These are phyloP conservation scores for Scopulariopsis brevicaulis DNA, from an alignment of 2,329 filamentous ascomycete species.

Conservation along the genomic window DNA sequence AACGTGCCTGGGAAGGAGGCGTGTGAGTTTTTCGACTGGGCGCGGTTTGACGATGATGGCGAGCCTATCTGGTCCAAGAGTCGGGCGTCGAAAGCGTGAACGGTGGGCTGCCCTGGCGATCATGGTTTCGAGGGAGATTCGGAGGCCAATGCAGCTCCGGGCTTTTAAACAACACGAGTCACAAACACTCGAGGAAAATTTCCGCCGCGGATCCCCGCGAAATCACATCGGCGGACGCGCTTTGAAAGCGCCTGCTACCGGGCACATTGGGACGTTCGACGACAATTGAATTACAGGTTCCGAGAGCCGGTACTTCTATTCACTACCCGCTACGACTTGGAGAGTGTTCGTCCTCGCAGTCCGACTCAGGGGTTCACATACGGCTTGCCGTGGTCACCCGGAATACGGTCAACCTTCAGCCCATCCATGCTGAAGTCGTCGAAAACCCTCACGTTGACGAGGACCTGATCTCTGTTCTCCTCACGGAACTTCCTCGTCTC, in stretches of 20 bases:
- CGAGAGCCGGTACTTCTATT: neutral
- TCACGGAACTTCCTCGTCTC: neutral
- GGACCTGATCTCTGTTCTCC: conserved; percentile 9
- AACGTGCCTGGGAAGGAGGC: conserved; percentile 57
- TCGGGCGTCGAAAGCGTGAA: neutral
- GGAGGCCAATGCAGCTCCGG: neutral
- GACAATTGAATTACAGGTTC: too few relatives aligned
- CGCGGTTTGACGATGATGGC: conserved; percentile 76
- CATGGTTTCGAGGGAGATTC: neutral
- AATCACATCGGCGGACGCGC: too few relatives aligned
- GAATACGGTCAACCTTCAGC: conserved; percentile 11
- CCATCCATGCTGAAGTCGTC: conserved; percentile 21
- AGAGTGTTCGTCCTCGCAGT: neutral
- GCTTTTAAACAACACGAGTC: neutral
- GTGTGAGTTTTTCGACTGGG: conserved; percentile 78
- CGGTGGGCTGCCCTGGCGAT: neutral
- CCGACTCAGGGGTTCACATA: conserved; percentile 28
- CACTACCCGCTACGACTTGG: neutral
- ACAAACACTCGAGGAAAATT: too few relatives aligned
- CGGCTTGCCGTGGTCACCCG: conserved; percentile 16
- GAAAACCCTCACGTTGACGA: conserved; percentile 27
- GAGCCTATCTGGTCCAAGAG: conserved; percentile 40
- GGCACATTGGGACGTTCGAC: too few relatives aligned
- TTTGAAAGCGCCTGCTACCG: too few relatives aligned
- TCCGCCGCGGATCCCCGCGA: too few relatives aligned